Conservation (phyloP, 73 alveolate species). For the Durusdinium trenchii region DNA sequence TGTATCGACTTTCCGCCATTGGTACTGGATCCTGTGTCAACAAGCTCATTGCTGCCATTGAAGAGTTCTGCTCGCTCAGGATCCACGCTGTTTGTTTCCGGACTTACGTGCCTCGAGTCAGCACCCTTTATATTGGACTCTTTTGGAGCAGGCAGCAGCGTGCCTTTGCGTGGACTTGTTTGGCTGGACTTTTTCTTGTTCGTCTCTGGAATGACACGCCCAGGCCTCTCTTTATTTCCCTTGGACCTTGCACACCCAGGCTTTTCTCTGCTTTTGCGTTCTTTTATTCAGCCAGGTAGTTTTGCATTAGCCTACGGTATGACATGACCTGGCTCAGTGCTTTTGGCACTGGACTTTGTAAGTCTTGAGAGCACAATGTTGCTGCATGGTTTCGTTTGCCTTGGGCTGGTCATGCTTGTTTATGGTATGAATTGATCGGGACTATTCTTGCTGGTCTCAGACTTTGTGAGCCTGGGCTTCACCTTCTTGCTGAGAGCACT, state of each 20-base stretch:
- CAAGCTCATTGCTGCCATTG: not conserved
- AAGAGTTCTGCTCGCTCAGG: not conserved
- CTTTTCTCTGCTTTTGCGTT: not conserved
- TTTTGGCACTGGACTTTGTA: constrained; percentile 55
- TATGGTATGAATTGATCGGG: constrained; percentile 77
- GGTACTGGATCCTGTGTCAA: not conserved
- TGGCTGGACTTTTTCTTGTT: not conserved
- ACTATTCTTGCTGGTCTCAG: not conserved
- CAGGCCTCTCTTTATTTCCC: not conserved
- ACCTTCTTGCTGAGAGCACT: not conserved
- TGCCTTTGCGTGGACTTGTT: constrained; percentile 33
- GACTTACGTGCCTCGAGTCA: constrained; percentile 14
- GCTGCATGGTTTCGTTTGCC: not conserved
- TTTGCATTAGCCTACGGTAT: constrained; percentile 54
- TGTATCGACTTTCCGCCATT: not conserved
- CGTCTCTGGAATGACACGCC: constrained; percentile 51
- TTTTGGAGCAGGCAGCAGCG: not conserved
- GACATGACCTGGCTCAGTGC: constrained; percentile 29
- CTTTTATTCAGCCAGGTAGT: constrained; percentile 20
- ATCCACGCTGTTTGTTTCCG: not conserved
- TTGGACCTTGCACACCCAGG: constrained; percentile 48
- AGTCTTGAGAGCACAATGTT: constrained; percentile 3
- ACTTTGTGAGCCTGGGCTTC: constrained; percentile 21
- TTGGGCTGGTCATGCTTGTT: constrained; percentile 27
- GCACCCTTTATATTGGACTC: not conserved